Percentiles rank a stretch among this genome's conserved stretches.
phyloP scores from a whole-genome alignment of 352 stramenopile genomes.

The Stramenopiles sp. region DNA sequence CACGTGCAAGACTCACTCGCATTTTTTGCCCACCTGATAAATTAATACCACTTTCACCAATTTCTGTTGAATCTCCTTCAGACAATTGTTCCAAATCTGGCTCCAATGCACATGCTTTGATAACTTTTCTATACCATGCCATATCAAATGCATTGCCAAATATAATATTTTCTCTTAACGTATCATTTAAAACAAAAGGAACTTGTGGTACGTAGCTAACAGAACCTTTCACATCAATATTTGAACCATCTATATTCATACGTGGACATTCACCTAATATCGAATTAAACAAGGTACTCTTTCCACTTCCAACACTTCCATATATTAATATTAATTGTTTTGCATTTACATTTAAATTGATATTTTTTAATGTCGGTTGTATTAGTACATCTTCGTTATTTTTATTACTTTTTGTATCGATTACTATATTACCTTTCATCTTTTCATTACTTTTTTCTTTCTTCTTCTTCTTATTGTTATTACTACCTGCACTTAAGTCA shows the following conservation, averaged over 20 bases:
- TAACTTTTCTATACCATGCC: slow-evolving; percentile 26
- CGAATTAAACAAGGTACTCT: slow-evolving; percentile 31
- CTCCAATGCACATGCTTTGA: slow-evolving; percentile 43
- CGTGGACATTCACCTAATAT: slow-evolving; percentile 63
- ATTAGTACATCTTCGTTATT: too few species aligned
- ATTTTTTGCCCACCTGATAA: slow-evolving; percentile 56
- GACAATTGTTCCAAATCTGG: slow-evolving; percentile 32
- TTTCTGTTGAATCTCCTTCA: slow-evolving; percentile 29
- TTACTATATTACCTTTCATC: too few species aligned
- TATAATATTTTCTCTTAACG: slow-evolving; percentile 73
- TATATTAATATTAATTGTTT: slow-evolving; percentile 74
- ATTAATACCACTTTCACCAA: slow-evolving; percentile 48
- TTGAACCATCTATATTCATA: slow-evolving; percentile 26
- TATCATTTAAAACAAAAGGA: slow-evolving; percentile 68
- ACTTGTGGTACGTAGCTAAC: slow-evolving; percentile 65
- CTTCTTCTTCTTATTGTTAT: too few species aligned
- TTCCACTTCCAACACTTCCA: slow-evolving; percentile 58
- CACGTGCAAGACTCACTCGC: slow-evolving; percentile 52
- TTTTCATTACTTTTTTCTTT: too few species aligned
- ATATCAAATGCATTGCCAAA: slow-evolving; percentile 33
- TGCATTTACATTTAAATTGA: slow-evolving; percentile 1
- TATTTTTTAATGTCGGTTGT: slow-evolving; percentile 7
- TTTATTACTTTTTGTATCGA: too few species aligned
- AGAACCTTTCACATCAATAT: slow-evolving; percentile 19
- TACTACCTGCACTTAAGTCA: too few species aligned